These are phyloP conservation scores for Pyricularia pennisetigena DNA, from an alignment of 2,329 filamentous ascomycete genomes.

Conservation along the genomic window DNA sequence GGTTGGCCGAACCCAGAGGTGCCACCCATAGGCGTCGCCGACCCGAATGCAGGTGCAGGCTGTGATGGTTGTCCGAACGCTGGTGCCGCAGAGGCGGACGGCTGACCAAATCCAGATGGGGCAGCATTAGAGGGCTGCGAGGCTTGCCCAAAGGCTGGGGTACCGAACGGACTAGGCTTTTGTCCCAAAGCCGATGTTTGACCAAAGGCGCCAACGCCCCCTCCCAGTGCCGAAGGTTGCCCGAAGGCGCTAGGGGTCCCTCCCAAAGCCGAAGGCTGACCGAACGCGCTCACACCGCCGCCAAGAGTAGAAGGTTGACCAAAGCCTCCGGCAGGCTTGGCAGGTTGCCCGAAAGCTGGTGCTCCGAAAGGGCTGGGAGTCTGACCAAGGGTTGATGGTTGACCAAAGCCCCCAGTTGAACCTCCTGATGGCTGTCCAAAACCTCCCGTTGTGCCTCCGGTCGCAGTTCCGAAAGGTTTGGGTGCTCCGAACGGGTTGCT, in stretches of 20 bases:
- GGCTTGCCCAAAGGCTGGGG: conserved; percentile 7
- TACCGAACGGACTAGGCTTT: conserved; percentile 20
- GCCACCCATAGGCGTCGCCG: conserved; percentile 9
- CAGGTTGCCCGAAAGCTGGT: conserved; percentile 27
- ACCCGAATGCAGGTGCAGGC: conserved; percentile 19
- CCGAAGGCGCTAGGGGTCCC: conserved; percentile 22
- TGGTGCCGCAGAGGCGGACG: conserved; percentile 16
- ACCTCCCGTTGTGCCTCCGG: conserved; percentile 8
- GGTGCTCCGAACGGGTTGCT: conserved; percentile 4
- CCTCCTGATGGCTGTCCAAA: not conserved
- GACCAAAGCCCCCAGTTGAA: conserved; percentile 21
- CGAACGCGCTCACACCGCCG: conserved; percentile 13
- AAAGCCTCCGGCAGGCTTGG: conserved; percentile 24
- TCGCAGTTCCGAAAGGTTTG: conserved; percentile 3
- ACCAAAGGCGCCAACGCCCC: conserved; percentile 13
- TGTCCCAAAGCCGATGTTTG: conserved; percentile 20
- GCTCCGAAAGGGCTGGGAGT: conserved; percentile 32
- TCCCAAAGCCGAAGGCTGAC: conserved; percentile 19
- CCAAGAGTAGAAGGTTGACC: conserved; percentile 19
- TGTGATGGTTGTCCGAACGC: conserved; percentile 29
- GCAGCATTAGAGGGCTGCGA: conserved; percentile 13
- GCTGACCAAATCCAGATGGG: conserved; percentile 19
- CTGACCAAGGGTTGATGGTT: conserved; percentile 25
- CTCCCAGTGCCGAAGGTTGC: conserved; percentile 16
- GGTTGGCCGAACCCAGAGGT: not conserved